A percentile compares a stretch with the other conserved stretches of the same genome.
These are phyloP conservation scores for Trichoderma hamatum DNA, from an alignment of 2,329 filamentous ascomycete species.

Conservation along the genomic window DNA sequence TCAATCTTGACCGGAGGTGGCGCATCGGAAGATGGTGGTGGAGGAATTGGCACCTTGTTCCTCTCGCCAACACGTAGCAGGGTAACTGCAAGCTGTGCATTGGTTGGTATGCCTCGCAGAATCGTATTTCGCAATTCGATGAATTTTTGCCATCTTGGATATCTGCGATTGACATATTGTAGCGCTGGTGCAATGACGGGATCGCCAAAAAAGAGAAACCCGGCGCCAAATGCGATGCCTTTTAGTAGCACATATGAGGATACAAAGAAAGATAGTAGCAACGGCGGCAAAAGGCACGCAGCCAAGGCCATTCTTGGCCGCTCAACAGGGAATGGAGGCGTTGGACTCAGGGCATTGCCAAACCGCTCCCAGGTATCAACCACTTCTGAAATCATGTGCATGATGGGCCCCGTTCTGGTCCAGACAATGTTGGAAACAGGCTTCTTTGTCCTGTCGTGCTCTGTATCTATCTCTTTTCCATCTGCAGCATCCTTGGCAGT, in stretches of 20 bases:
- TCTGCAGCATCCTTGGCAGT: constrained; percentile 47
- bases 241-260: constrained; percentile 67
- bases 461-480: constrained; percentile 49
- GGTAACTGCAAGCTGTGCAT: constrained; percentile 80
- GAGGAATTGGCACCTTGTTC: constrained; percentile 77
- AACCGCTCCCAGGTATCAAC: constrained; percentile 57
- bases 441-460: constrained; percentile 74
- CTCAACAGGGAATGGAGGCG: constrained; percentile 61
- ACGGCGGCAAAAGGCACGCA: constrained; percentile 53
- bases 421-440: constrained; percentile 78
- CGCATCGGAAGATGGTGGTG: constrained; percentile 46
- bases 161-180: constrained; percentile 59
- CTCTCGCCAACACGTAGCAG: constrained; percentile 79
- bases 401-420: constrained; percentile 72
- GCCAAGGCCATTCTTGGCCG: constrained; percentile 59
- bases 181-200: constrained; percentile 67
- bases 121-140: constrained; percentile 75
- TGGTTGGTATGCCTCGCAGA: constrained; percentile 81
- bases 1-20: constrained; percentile 47
- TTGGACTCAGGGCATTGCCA: constrained; percentile 63
- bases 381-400: constrained; percentile 58
- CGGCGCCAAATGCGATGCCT: constrained; percentile 65
- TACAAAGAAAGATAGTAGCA: constrained; percentile 56
- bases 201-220: constrained; percentile 79
- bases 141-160: constrained; percentile 75